Conservation (phyloP, 1,139 yeast genomes). For the Blastobotrys malaysiensis region DNA sequence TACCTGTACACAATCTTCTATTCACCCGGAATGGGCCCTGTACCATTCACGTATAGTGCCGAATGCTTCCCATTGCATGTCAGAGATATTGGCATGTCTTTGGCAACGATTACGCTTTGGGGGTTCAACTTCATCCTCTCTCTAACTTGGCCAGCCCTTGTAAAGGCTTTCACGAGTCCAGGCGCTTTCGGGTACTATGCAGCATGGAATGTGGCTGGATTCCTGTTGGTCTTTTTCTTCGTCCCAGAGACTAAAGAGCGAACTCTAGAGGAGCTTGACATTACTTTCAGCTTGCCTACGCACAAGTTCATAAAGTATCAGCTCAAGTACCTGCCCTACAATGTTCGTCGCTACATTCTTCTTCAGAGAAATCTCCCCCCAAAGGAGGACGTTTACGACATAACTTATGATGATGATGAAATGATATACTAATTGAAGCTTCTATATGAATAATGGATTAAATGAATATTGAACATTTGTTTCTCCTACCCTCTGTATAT, state of each 20-base stretch:
- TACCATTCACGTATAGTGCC: constrained; percentile 84
- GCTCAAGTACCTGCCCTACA: constrained; percentile 29
- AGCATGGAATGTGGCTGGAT: constrained; percentile 77
- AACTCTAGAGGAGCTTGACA: constrained; percentile 56
- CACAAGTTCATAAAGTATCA: constrained; percentile 33
- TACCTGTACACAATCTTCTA: constrained; percentile 69
- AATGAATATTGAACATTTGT: too few species aligned
- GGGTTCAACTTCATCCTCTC: constrained; percentile 77
- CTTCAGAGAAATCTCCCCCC: constrained; percentile 21
- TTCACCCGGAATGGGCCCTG: constrained; percentile 86
- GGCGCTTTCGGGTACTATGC: constrained; percentile 92
- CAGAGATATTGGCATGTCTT: constrained; percentile 79
- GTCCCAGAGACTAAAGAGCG: constrained; percentile 60
- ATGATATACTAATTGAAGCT: not conserved
- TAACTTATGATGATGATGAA: constrained; percentile 1
- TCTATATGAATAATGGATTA: too few species aligned
- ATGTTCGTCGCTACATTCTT: constrained; percentile 21
- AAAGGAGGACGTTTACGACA: constrained; percentile 20
- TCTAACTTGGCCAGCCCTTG: constrained; percentile 74
- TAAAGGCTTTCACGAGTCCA: constrained; percentile 59
- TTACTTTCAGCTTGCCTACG: constrained; percentile 36
- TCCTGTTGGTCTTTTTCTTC: constrained; percentile 41
- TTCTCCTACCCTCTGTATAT: not conserved
- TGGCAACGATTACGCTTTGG: constrained; percentile 84
- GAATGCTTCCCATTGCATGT: constrained; percentile 82